Base-by-base conservation (phyloP, 1,139 yeast species). In the Pichia sp. region DNA sequence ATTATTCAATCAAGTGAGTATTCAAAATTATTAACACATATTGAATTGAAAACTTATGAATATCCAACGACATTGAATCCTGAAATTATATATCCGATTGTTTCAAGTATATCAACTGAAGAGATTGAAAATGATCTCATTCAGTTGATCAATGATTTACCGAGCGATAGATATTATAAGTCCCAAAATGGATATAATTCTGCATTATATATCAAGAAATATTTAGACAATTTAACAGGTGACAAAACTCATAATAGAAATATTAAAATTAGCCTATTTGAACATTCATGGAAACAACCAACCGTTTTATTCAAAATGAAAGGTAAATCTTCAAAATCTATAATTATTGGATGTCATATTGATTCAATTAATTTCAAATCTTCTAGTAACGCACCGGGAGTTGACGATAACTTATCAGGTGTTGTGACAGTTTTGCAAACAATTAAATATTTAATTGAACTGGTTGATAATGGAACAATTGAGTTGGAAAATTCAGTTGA, bases 361-460 rank as follows among this genome's bases (percentile, higher is more conserved):
- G 99, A 91, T 66, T 86, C 96, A 2, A 77, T 83, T 57, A 90
- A 89, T 65, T 73, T 88, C 55, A 60, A 87, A 49, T 75, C 87
- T 54, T 56, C 83, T 25, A 65, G 85, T 60, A 76, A 80, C 46
- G 90, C 97, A 0, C 98, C 98, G 1, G 99, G 98, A 7, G 97
- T 96, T 5, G 98, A 91, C 67, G 99, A 91, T 63, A 89, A 91
- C 67, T 96, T 96, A 1, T 82, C 93, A 5, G 98, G 98, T 10
- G 76, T 90, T 62, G 77, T 95, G 56, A 68, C 87, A 52, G 38
- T 56, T 3, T 19, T 50, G 56, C 45, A 51, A 33, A 39, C 50
- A 6, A 45, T 52, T 25, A 49, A 49, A 34, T 42, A 47, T 13
- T 18, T 51, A 8, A 27, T 51, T 1, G 44, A 41, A 2, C n/a